A percentile compares a stretch with the other conserved stretches of the same genome.
These are phyloP conservation scores for Fusarium dimerum DNA, from an alignment of 2,329 filamentous ascomycete genomes.

Conservation along the genomic window DNA sequence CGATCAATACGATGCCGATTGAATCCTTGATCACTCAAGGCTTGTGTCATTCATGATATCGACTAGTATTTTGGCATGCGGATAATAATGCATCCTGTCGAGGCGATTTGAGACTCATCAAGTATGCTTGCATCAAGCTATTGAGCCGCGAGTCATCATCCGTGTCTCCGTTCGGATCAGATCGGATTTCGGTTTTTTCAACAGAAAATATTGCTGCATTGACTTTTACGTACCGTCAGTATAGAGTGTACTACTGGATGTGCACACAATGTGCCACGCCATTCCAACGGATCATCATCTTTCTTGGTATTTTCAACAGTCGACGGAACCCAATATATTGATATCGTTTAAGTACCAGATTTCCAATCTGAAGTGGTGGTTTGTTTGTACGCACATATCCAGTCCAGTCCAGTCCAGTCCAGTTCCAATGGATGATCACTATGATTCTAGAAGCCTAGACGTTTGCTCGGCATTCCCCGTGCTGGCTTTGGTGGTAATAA, in stretches of 20 bases:
- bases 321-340: neutral
- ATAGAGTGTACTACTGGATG: too few relatives aligned
- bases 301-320: slow-evolving; percentile 1
- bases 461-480: too few relatives aligned
- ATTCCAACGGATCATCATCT: slow-evolving; percentile 12
- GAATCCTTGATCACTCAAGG: too few relatives aligned
- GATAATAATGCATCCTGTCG: too few relatives aligned
- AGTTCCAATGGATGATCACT: neutral
- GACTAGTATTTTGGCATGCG: too few relatives aligned
- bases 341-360: too few relatives aligned
- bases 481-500: neutral
- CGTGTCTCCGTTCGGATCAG: neutral
- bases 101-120: too few relatives aligned
- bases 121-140: neutral
- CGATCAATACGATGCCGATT: too few relatives aligned
- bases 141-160: neutral
- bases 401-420: too few relatives aligned
- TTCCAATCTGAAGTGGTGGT: too few relatives aligned
- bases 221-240: neutral
- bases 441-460: neutral
- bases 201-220: slow-evolving; percentile 11
- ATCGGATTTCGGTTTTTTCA: neutral
- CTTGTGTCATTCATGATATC: too few relatives aligned
- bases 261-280: slow-evolving; percentile 10
- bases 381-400: too few relatives aligned